Base-by-base conservation (phyloP, 768 basidiomycete genomes). In the Pilatotrama ljubarskyi region DNA sequence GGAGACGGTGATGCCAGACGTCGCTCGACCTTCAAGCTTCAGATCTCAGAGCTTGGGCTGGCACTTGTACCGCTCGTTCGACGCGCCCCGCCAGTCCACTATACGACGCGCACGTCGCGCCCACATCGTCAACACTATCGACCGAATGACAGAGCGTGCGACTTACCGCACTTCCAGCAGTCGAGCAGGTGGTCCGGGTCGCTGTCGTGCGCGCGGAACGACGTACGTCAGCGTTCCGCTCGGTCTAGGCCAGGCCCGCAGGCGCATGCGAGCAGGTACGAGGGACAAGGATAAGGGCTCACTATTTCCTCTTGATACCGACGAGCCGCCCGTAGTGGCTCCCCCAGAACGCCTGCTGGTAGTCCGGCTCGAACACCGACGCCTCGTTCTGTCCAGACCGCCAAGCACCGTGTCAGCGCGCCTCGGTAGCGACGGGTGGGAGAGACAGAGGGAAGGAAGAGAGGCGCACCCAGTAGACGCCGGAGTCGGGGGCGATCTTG, bases 151-250 rank as follows among this genome's bases (percentile, higher is more conserved):
- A 43, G 8, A 43, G n/a, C 13, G n/a, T n/a, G n/a, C n/a, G n/a
- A 55, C 54, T 24, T 36, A 55, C 54, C 54, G 17, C 54, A 55
- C 26, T 55, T 44, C 54, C 54, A 55, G 42, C 54, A 55, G 20
- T 55, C 54, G 1, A 55, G 42, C 46, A 55, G 32, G 36, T 55
- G 54, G 36, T 55, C 54, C 29, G 54, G 54, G 29, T 55, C 54
- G 35, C 54, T 55, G 26, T 1, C 3, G 26, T 5, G n/a, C 7
- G 18, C 24, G 24, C 9, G 7, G 24, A 37, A 42, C 24, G 14
- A 9, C 38, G 35, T 11, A 9, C 14, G 25, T 41, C 53, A 13
- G 7, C 25, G 17, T 13, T 24, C 43, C 8, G 2, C 5, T 10
- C 4, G 24, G 20, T 14, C 22, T 32, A 32, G 4, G 5, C 29